Evolutionary conservation across 768 basidiomycete species (phyloP).

Genomic region (Tephrocybe sp.): DNA sequence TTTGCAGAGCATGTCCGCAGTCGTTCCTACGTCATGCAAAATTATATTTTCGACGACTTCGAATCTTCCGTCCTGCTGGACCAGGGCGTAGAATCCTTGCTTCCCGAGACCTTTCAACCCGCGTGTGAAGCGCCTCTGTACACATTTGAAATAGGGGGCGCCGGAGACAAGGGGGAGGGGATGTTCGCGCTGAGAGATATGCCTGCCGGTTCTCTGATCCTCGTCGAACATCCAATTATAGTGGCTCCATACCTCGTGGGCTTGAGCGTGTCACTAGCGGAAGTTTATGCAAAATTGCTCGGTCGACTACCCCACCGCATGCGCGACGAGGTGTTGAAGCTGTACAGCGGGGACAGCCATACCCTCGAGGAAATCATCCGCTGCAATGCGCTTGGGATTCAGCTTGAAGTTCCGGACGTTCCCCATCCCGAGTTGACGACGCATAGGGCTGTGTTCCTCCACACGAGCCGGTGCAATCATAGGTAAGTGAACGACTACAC

Average conservation of each 20-base stretch:
- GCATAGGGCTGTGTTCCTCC: slow-evolving; percentile 36
- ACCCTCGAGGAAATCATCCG: slow-evolving; percentile 28
- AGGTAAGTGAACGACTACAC: slow-evolving; percentile 31
- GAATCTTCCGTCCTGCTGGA: slow-evolving; percentile 31
- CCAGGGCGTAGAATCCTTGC: slow-evolving; percentile 25
- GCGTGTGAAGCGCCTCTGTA: slow-evolving; percentile 2
- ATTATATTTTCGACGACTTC: slow-evolving; percentile 18
- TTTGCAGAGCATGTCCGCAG: slow-evolving; percentile 24
- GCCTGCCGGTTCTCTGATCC: slow-evolving; percentile 31
- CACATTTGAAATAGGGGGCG: slow-evolving; percentile 23
- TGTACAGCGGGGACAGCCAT: slow-evolving; percentile 9
- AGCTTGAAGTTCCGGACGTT: slow-evolving; percentile 25
- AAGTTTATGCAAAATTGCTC: slow-evolving; percentile 32
- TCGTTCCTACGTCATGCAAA: slow-evolving; percentile 25
- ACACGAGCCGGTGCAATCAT: slow-evolving; percentile 38
- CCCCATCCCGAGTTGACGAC: slow-evolving; percentile 24
- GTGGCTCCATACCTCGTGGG: slow-evolving; percentile 35
- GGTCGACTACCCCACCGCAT: slow-evolving; percentile 23
- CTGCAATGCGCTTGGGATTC: slow-evolving; percentile 32
- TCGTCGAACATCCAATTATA: slow-evolving; percentile 40
- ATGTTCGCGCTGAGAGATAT: slow-evolving; percentile 37
- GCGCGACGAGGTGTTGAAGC: slow-evolving; percentile 23
- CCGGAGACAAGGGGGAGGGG: slow-evolving; percentile 32
- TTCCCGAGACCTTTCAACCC: slow-evolving; percentile 20
- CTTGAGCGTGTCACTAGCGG: slow-evolving; percentile 25